These are phyloP conservation scores for Theobroma cacao DNA, from an alignment of 345 rosid species.

Conservation along the genomic window DNA sequence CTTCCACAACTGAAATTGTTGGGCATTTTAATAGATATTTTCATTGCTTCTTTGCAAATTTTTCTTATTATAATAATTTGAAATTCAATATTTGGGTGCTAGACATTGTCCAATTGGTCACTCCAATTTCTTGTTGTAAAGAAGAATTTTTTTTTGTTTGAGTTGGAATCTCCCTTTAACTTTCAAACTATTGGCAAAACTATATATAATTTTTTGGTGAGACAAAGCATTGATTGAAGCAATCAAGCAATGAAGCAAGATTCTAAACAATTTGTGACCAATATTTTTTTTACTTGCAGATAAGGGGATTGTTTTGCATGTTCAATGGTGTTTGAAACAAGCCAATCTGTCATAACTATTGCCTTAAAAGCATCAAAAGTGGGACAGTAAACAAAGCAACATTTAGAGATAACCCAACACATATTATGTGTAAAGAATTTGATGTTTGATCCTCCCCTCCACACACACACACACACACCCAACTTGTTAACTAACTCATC, in stretches of 20 bases:
- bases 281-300: not conserved
- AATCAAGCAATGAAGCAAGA: not conserved
- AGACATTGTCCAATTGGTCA: not conserved
- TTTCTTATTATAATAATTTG: not conserved
- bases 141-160: not conserved
- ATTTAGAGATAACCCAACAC: not conserved
- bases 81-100: not conserved
- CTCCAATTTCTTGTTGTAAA: not conserved
- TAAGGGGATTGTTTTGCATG: constrained; percentile 7
- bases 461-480: not conserved
- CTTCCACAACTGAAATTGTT: not conserved
- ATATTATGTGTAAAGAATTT: not conserved
- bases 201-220: not conserved
- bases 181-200: too few relatives aligned
- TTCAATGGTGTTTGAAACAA: constrained; percentile 19
- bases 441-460: not conserved
- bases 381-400: constrained; percentile 1
- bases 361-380: constrained; percentile 11
- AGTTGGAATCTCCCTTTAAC: not conserved
- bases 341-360: constrained; percentile 6
- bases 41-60: not conserved
- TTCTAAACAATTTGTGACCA: not conserved
- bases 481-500: not conserved
- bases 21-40: not conserved
- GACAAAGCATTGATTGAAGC: not conserved